A percentile compares a stretch with the other conserved stretches of the same genome.
These are phyloP conservation scores for Terfezia boudieri DNA, from an alignment of 495 filamentous ascomycete genomes.

Conservation along the genomic window DNA sequence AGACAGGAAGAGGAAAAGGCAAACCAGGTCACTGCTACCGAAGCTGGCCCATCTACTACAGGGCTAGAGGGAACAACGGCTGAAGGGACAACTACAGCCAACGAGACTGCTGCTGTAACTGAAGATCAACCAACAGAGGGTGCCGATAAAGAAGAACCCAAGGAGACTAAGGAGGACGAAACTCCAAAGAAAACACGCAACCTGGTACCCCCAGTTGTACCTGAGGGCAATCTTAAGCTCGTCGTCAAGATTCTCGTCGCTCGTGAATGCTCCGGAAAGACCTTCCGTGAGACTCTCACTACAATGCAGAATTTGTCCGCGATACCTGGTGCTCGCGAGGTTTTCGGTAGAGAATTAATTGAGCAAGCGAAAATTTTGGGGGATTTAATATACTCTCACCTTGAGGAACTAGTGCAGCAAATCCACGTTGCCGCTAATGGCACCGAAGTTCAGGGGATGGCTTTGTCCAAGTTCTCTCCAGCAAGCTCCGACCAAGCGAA, in stretches of 20 bases:
- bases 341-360: constrained; percentile 81
- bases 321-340: constrained; percentile 68
- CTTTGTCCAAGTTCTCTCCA: constrained; percentile 85
- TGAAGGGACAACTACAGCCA: constrained; percentile 3
- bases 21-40: constrained; percentile 11
- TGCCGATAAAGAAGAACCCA: constrained; percentile 22
- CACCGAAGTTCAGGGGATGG: constrained; percentile 85
- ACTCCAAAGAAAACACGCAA: constrained; percentile 49
- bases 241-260: constrained; percentile 92
- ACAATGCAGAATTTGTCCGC: constrained; percentile 94
- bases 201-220: constrained; percentile 65
- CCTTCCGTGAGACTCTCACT: constrained; percentile 85
- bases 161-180: constrained; percentile 29
- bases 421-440: constrained; percentile 70
- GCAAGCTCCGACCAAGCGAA: constrained; percentile 90
- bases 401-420: constrained; percentile 69
- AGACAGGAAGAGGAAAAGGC: constrained; percentile 19
- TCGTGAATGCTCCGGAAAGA: constrained; percentile 87
- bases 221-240: constrained; percentile 69
- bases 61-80: constrained; percentile 5
- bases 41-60: constrained; percentile 12
- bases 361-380: constrained; percentile 64
- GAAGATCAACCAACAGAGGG: constrained; percentile 12
- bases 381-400: constrained; percentile 57
- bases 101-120: constrained; percentile 6